These are phyloP conservation scores for Coemansia sp. DNA, from an alignment of 192 early-diverging fungal genomes.

Conservation along the genomic window DNA sequence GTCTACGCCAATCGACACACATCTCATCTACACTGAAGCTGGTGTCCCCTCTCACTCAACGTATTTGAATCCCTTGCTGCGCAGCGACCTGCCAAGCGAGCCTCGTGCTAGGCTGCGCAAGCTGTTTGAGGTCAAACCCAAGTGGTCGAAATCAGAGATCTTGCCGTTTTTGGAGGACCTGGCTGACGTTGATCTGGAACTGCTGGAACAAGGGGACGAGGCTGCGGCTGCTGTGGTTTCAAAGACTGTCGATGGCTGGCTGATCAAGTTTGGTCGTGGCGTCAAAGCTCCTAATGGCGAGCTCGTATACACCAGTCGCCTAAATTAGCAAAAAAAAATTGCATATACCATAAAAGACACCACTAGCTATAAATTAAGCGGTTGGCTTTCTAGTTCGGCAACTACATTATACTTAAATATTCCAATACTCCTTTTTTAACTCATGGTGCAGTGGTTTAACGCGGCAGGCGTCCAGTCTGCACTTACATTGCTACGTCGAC, in stretches of 20 bases:
- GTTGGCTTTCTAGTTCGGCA: not conserved
- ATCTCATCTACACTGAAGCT: slow-evolving; percentile 13
- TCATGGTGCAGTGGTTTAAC: slow-evolving; percentile 84
- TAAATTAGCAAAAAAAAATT: slow-evolving; percentile 15
- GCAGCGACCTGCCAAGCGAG: slow-evolving; percentile 28
- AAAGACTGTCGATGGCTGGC: slow-evolving; percentile 41
- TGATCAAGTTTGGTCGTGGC: slow-evolving; percentile 42
- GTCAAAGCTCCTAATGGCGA: slow-evolving; percentile 29
- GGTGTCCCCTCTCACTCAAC: slow-evolving; percentile 19
- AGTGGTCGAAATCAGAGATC: slow-evolving; percentile 35
- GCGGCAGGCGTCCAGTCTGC: slow-evolving; percentile 59
- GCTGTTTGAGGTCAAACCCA: slow-evolving; percentile 40
- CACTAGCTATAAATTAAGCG: not conserved
- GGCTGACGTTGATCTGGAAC: slow-evolving; percentile 28
- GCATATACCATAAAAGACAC: slow-evolving; percentile 9
- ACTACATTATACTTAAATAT: not conserved
- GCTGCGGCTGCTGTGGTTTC: slow-evolving; percentile 4
- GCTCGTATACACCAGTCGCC: slow-evolving; percentile 35
- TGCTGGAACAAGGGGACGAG: slow-evolving; percentile 18
- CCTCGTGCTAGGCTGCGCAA: slow-evolving; percentile 24
- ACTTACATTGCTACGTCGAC: slow-evolving; percentile 58
- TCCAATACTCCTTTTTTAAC: not conserved
- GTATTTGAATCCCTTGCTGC: slow-evolving; percentile 27
- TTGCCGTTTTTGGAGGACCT: slow-evolving; percentile 49
- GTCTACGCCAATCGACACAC: slow-evolving; percentile 20